These are phyloP conservation scores for Naematelia aurantialba DNA, from an alignment of 768 basidiomycete species.

Conservation along the genomic window DNA sequence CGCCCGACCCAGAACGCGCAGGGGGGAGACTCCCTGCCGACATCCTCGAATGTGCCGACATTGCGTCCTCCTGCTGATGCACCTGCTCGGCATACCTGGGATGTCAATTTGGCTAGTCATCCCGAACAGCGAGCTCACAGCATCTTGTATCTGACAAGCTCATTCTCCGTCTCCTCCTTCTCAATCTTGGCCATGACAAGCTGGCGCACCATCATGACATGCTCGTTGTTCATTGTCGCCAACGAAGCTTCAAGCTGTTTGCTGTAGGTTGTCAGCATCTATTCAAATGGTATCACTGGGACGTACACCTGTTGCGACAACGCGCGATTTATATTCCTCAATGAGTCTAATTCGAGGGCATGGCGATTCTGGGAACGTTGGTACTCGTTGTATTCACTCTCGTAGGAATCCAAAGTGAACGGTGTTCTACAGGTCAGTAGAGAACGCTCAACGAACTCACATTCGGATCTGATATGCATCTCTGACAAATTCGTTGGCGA, in stretches of 20 bases:
- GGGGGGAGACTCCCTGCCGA: conserved; percentile 6
- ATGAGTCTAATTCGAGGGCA: conserved; percentile 72
- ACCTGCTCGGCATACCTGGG: conserved; percentile 70
- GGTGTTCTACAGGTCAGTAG: conserved; percentile 58
- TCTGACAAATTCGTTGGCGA: conserved; percentile 75
- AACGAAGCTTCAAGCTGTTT: conserved; percentile 74
- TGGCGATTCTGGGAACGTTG: conserved; percentile 75
- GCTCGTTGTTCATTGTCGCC: conserved; percentile 53
- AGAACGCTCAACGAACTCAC: conserved; percentile 27
- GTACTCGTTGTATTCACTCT: conserved; percentile 81
- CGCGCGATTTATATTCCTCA: conserved; percentile 73
- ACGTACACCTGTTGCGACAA: conserved; percentile 76
- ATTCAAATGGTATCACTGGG: background rate
- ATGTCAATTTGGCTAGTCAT: background rate
- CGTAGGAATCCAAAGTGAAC: conserved; percentile 88
- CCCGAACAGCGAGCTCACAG: conserved; percentile 58
- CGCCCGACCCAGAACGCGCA: background rate
- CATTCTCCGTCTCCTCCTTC: conserved; percentile 88
- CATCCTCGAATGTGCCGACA: conserved; percentile 54
- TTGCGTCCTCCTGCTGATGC: conserved; percentile 70
- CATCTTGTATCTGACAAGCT: conserved; percentile 90
- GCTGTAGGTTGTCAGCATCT: conserved; percentile 53
- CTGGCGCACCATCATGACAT: conserved; percentile 58
- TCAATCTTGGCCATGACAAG: conserved; percentile 81
- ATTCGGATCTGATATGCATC: conserved; percentile 82